Conservation (phyloP, 1,284 basidiomycete species). For the Phlebopus sp. region DNA sequence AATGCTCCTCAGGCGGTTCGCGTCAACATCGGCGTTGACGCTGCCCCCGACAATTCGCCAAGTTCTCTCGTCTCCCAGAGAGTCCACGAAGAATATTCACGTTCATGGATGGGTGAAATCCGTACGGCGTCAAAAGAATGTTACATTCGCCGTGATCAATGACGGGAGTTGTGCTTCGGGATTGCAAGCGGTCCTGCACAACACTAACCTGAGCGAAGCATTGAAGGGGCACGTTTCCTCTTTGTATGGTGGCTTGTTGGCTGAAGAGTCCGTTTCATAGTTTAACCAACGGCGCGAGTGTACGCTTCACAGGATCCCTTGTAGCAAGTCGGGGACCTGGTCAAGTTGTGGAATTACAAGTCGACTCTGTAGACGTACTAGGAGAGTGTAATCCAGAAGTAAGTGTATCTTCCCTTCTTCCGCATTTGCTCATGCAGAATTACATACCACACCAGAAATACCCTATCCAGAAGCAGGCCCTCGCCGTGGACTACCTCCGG, state of each 20-base stretch:
- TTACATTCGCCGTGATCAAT: conserved; percentile 79
- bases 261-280: conserved; percentile 30
- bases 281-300: conserved; percentile 71
- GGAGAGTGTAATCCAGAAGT: conserved; percentile 78
- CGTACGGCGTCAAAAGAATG: conserved; percentile 80
- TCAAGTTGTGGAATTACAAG: conserved; percentile 76
- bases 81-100: conserved; percentile 23
- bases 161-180: conserved; percentile 73
- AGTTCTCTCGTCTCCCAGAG: conserved; percentile 38
- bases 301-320: conserved; percentile 66
- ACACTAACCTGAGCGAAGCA: conserved; percentile 13
- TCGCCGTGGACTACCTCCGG: conserved; percentile 73
- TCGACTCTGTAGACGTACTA: conserved; percentile 61
- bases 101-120: conserved; percentile 84
- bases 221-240: conserved; percentile 16
- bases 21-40: conserved; percentile 22
- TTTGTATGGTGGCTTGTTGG: neutral
- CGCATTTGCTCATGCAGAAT: conserved; percentile 6
- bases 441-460: conserved; percentile 51
- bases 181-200: conserved; percentile 74
- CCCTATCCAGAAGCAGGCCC: conserved; percentile 83
- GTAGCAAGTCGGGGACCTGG: conserved; percentile 63
- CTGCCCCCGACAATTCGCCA: conserved; percentile 58
- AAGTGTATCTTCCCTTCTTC: conserved; percentile 20
- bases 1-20: conserved; percentile 30